These are phyloP conservation scores for Zalerion maritima DNA, from an alignment of 495 filamentous ascomycete species.

Conservation along the genomic window DNA sequence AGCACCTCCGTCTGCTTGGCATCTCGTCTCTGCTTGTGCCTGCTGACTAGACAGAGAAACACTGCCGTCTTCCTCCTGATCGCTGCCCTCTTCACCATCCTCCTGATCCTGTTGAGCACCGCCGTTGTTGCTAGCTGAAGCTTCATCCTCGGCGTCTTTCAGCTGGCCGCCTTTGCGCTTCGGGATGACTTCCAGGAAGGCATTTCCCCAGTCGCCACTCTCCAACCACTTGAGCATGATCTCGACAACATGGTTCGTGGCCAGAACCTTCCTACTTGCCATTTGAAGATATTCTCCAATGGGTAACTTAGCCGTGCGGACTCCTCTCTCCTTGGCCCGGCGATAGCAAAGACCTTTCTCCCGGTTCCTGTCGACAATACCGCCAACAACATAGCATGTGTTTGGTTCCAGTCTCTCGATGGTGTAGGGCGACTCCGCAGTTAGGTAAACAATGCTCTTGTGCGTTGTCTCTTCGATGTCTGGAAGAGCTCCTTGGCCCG, in stretches of 20 bases:
- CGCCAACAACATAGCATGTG: slow-evolving; percentile 85
- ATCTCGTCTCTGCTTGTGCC: too few relatives aligned
- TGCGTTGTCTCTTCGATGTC: slow-evolving; percentile 27
- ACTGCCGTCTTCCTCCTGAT: slow-evolving; percentile 4
- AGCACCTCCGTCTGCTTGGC: background rate
- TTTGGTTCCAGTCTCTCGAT: slow-evolving; percentile 66
- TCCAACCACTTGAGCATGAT: slow-evolving; percentile 93
- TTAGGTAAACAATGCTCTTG: slow-evolving; percentile 61
- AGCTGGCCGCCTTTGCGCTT: slow-evolving; percentile 64
- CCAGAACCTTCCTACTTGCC: slow-evolving; percentile 64
- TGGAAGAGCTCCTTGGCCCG: too few relatives aligned
- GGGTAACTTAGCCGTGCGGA: slow-evolving; percentile 78
- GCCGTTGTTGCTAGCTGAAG: slow-evolving; percentile 4
- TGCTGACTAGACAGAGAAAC: too few relatives aligned
- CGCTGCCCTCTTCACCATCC: slow-evolving; percentile 1
- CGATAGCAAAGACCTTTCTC: slow-evolving; percentile 91
- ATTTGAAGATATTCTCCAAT: slow-evolving; percentile 89
- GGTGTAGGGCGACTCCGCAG: slow-evolving; percentile 71
- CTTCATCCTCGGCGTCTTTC: slow-evolving; percentile 11
- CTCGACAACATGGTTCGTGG: slow-evolving; percentile 90
- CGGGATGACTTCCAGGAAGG: slow-evolving; percentile 76
- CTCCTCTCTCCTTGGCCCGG: slow-evolving; percentile 52
- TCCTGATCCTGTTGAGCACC: too few relatives aligned
- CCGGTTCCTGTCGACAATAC: slow-evolving; percentile 86
- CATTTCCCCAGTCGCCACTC: slow-evolving; percentile 72